Conservation (phyloP, 768 basidiomycete genomes). For the Agrocybe pediades region DNA sequence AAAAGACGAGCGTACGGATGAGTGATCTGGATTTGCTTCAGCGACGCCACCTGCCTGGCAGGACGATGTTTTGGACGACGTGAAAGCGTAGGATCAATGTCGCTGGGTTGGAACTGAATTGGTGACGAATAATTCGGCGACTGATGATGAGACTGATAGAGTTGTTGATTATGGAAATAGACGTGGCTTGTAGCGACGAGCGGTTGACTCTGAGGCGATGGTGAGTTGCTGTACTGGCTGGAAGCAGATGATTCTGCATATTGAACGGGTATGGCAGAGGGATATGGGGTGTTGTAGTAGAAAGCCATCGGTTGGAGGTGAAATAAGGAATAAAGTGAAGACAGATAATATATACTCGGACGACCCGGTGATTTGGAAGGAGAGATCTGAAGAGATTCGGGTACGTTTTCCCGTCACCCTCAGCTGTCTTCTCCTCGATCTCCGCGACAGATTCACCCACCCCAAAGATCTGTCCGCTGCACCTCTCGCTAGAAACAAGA, state of each 20-base stretch:
- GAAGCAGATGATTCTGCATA: slow-evolving; percentile 4
- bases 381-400: slow-evolving; percentile 10
- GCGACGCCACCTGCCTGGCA: slow-evolving; percentile 1
- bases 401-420: too few relatives aligned
- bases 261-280: not conserved
- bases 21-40: slow-evolving; percentile 34
- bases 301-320: slow-evolving; percentile 1
- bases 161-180: too few relatives aligned
- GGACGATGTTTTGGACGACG: slow-evolving; percentile 7
- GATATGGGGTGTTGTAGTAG: slow-evolving; percentile 10
- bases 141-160: not conserved
- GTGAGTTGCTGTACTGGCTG: slow-evolving; percentile 5
- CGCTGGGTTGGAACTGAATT: not conserved
- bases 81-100: slow-evolving; percentile 1
- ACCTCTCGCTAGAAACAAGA: too few relatives aligned
- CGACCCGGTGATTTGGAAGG: slow-evolving; percentile 15
- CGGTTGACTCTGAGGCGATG: not conserved
- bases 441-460: too few relatives aligned
- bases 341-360: slow-evolving; percentile 8
- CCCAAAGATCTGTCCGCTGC: slow-evolving; percentile 6
- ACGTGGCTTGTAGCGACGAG: too few relatives aligned
- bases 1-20: slow-evolving; percentile 74
- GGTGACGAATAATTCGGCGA: not conserved
- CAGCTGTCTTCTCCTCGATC: too few relatives aligned
- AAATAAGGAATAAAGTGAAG: not conserved